Base-by-base conservation (phyloP, 352 stramenopile species). In the Thraustochytrium sp. region DNA sequence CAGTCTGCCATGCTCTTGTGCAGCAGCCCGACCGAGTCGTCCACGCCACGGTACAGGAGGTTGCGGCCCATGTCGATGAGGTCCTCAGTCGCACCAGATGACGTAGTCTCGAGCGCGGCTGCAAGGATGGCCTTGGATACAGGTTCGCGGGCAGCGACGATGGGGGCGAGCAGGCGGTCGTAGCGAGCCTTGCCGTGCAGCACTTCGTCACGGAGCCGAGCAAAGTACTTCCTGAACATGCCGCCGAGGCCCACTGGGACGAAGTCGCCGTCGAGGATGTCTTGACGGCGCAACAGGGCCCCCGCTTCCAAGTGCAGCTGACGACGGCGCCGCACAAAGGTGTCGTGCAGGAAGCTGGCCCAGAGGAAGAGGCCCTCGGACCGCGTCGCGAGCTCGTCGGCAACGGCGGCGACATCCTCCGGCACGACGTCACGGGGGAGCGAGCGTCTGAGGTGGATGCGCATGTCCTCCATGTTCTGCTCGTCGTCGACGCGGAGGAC, bases 151-250 rank as follows among this genome's bases (percentile, higher is more conserved):
- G 54, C 54, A 5, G 54, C 54, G 5, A 63, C 54, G 54, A 63
- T 63, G n/a, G 54, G 54, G 8, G 54, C 54, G 5, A 63, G 54
- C 5, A 63, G 54, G n/a, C n/a, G n/a, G 8, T 63, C 31, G 31
- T 37, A 37, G 5, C 31, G 31, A 23, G 8, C 31, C n/a, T 63
- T 63, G 54, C 31, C 54, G n/a, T 9, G 5, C 54, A 37, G 5
- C 5, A 21, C n/a, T 9, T 31, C 31, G n/a, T 63, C 31, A 13
- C 54, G 54, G 31, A 63, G 21, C n/a, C 54, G 54, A 8, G n/a
- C 31, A 63, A 63, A 63, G 31, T 63, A 63, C 31, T 63, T 63
- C 23, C 31, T 63, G 54, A 63, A 63, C 54, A 63, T 63, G 31
- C 54, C 54, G 31, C 54, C 23, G 8, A 63, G 54, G 54, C 54